phyloP scores from a whole-genome alignment of 345 rosid genomes.

The Raphanus raphanistrum region DNA sequence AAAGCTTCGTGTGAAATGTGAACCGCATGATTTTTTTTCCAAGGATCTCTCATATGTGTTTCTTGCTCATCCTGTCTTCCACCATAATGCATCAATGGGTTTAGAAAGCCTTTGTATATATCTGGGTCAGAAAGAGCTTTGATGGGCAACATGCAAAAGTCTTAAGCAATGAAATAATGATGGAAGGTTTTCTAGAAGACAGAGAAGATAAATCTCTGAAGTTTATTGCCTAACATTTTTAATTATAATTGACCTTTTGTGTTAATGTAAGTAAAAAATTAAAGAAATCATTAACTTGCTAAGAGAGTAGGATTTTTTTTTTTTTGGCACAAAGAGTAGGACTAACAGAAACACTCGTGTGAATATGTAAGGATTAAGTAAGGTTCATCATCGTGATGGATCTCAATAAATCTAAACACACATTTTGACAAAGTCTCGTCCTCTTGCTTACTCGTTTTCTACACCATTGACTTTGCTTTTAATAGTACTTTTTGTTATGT shows the following conservation, averaged over 20 bases:
- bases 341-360: conserved; percentile 15
- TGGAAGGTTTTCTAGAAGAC: neutral
- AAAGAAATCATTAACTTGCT: conserved; percentile 9
- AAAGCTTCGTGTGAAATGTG: neutral
- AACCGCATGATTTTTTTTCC: neutral
- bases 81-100: neutral
- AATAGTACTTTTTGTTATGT: neutral
- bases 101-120: neutral
- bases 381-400: neutral
- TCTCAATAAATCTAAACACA: neutral
- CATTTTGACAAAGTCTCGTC: conserved; percentile 2
- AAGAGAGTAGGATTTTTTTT: neutral
- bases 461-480: conserved; percentile 21
- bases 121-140: neutral
- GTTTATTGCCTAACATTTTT: neutral
- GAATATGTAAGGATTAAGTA: conserved; percentile 1
- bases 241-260: neutral
- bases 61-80: neutral
- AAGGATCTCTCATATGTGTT: neutral
- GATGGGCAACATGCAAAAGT: neutral
- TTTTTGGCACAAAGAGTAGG: no score
- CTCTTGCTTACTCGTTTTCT: neutral
- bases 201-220: neutral
- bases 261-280: conserved; percentile 6
- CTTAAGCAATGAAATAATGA: neutral